Conservation (phyloP, 129 eudicot genomes). For the Lonicera japonica region DNA sequence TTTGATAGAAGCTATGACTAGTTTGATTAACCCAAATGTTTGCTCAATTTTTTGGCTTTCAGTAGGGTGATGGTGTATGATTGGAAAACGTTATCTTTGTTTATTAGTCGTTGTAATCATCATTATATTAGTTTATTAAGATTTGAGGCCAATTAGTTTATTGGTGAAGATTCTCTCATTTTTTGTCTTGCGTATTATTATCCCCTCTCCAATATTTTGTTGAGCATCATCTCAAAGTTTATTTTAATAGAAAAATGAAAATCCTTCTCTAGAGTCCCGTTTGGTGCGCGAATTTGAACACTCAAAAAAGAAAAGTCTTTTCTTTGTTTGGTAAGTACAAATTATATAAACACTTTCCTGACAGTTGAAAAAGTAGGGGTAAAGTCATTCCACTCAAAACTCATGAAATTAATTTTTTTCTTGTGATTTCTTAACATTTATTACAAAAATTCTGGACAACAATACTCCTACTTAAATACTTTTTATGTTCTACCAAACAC, state of each 20-base stretch:
- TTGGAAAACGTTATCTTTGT: not conserved
- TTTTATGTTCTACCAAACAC: too few species aligned
- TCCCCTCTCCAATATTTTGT: constrained; percentile 4
- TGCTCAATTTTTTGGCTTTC: not conserved
- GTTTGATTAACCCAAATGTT: not conserved
- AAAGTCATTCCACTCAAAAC: too few species aligned
- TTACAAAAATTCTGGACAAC: too few species aligned
- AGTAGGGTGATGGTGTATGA: not conserved
- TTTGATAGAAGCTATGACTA: not conserved
- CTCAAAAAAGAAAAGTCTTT: too few species aligned
- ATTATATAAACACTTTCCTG: too few species aligned
- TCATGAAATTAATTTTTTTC: too few species aligned
- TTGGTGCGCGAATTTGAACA: too few species aligned
- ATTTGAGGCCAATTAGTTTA: not conserved
- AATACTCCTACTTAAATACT: too few species aligned
- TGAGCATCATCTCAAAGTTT: constrained; percentile 25
- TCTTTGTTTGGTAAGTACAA: too few species aligned
- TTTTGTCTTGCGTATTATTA: not conserved
- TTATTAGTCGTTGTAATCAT: not conserved
- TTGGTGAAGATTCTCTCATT: constrained; percentile 7
- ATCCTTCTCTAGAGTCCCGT: too few species aligned
- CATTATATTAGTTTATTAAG: not conserved
- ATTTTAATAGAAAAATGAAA: not conserved
- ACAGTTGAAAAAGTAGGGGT: too few species aligned
- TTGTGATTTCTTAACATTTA: too few species aligned